Conservation (phyloP, 2,329 filamentous ascomycete species). For the Davidsoniella australis region DNA sequence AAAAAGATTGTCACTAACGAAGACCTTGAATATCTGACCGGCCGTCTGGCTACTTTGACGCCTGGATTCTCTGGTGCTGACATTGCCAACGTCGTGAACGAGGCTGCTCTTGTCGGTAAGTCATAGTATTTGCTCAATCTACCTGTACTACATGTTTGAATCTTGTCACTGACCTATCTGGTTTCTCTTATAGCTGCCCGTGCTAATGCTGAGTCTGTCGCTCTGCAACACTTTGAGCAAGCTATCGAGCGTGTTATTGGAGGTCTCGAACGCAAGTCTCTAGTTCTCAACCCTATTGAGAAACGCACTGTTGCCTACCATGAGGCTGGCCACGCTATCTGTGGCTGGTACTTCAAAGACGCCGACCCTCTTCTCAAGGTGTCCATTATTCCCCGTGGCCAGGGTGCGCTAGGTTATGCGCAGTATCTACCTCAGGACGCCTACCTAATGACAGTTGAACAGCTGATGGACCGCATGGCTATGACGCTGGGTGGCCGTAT, state of each 20-base stretch:
- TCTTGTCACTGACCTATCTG: constrained; percentile 1
- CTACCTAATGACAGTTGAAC: constrained; percentile 88
- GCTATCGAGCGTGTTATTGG: constrained; percentile 95
- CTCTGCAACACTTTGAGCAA: constrained; percentile 86
- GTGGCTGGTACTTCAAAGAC: constrained; percentile 91
- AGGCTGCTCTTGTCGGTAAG: constrained; percentile 88
- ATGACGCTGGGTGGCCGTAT: constrained; percentile 96
- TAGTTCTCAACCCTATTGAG: constrained; percentile 83
- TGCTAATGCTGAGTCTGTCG: constrained; percentile 60
- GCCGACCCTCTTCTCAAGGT: constrained; percentile 97
- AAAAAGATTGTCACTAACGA: constrained; percentile 89
- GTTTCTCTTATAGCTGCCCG: constrained; percentile 49
- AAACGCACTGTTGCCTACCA: constrained; percentile 96
- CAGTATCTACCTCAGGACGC: constrained; percentile 92
- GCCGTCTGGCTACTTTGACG: constrained; percentile 77
- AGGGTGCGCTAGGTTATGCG: constrained; percentile 85
- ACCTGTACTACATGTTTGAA: neutral
- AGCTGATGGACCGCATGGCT: constrained; percentile 98
- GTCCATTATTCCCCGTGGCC: constrained; percentile 91
- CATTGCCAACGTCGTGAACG: constrained; percentile 96
- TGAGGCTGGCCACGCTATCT: constrained; percentile 95
- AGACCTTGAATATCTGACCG: constrained; percentile 72
- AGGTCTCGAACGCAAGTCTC: constrained; percentile 90
- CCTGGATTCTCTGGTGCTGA: constrained; percentile 95
- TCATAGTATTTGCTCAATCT: constrained; percentile 12